Evolutionary conservation across 331 rosid species (phyloP), one percentile per base, ranked within the genome.

Genomic region (Stylosanthes scabra): DNA sequence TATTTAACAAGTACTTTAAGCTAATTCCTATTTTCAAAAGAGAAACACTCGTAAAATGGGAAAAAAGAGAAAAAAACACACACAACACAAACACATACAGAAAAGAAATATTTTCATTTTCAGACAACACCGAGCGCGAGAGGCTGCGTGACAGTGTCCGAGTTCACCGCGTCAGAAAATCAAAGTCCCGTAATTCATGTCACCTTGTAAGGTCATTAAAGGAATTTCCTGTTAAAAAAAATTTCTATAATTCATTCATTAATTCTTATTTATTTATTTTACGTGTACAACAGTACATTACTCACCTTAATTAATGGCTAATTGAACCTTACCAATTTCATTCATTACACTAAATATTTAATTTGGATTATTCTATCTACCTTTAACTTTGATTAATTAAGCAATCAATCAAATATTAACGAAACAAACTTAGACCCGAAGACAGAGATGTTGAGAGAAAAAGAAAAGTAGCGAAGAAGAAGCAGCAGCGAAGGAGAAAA

Each of bases 371-470:
- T 58, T 59, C n/a, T 65, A 78, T 39, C 25, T 31, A 31, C 37
- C 56, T 67, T 37, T 40, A 59, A 37, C 47, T 67, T 37, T 73
- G 37, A 39, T 66, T 5, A 31, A 31, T 31, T 5, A 31, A 31
- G 3, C 37, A 37, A 59, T 20, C 25, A 20, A 20, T 20, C 25
- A 34, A 20, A 76, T 68, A 76, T 29, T 51, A 7, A 49, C 55
- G 61, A 52, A 82, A 82, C 56, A 70, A 65, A 52, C 74, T 79
- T 74, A 63, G 47, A 40, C 74, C 46, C 25, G 64, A 72, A 75
- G 67, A 76, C 74, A 70, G 49, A 59, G 80, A 82, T 77, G 88
- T 86, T 41, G 46, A 9, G 46, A 9, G 68, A 14, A 11, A 61
- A 80, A 73, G 80, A 82, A 68, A 86, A 20, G n/a, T 54, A 67